Conservation (phyloP, 805 yeast species). For the Spathaspora girioi region DNA sequence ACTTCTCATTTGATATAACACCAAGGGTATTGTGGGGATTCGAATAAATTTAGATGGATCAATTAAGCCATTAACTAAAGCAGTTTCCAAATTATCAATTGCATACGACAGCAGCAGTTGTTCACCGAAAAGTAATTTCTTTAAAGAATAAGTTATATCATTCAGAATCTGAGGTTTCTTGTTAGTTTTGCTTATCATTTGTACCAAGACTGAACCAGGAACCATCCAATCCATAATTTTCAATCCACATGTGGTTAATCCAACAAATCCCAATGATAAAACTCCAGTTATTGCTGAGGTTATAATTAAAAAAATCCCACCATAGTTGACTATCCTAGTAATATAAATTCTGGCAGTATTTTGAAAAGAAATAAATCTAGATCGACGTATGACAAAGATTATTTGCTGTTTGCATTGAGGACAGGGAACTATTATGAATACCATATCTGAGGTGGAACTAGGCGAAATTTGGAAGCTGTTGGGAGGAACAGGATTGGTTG, state of each 20-base stretch:
- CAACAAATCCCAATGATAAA: slow-evolving; percentile 36
- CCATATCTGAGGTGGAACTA: slow-evolving; percentile 1
- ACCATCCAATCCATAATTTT: slow-evolving; percentile 33
- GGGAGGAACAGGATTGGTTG: not conserved
- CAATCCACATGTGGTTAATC: slow-evolving; percentile 34
- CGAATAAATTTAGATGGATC: slow-evolving; percentile 36
- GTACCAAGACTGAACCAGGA: slow-evolving; percentile 30
- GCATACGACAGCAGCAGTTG: slow-evolving; percentile 9
- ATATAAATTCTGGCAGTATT: slow-evolving; percentile 14
- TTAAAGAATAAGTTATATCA: slow-evolving; percentile 1
- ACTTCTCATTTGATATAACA: slow-evolving; percentile 34
- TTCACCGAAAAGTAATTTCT: slow-evolving; percentile 10
- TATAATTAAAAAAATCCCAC: slow-evolving; percentile 31
- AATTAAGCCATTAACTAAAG: slow-evolving; percentile 25
- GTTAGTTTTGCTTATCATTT: slow-evolving; percentile 16
- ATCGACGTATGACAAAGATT: slow-evolving; percentile 27
- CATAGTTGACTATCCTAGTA: slow-evolving; percentile 22
- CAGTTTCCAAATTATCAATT: slow-evolving; percentile 26
- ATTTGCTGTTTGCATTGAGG: slow-evolving; percentile 40
- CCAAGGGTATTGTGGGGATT: slow-evolving; percentile 36
- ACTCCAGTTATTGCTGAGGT: slow-evolving; percentile 40
- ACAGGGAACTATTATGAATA: slow-evolving; percentile 27
- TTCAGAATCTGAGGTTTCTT: not conserved
- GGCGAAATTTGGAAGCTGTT: not conserved
- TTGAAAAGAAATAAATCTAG: slow-evolving; percentile 20